Conservation (phyloP, 805 yeast species). For the Aciculoconidium aculeatum region DNA sequence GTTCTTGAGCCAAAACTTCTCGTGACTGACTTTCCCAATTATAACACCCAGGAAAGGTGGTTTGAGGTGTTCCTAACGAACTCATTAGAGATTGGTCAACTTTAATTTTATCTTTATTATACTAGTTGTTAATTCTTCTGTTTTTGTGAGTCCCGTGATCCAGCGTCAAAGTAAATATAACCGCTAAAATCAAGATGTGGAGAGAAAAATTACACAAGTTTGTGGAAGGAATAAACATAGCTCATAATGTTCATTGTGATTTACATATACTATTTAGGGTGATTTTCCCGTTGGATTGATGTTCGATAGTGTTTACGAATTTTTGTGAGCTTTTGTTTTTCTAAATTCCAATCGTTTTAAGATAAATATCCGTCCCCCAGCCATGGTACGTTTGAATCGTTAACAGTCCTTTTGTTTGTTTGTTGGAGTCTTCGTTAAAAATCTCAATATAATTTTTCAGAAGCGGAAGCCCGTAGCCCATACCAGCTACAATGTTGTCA, state of each 20-base stretch:
- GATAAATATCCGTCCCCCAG: constrained; percentile 42
- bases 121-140: too few relatives aligned
- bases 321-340: too few relatives aligned
- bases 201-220: too few relatives aligned
- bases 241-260: too few relatives aligned
- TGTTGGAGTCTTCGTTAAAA: constrained; percentile 21
- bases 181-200: too few relatives aligned
- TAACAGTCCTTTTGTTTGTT: constrained; percentile 32
- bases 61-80: constrained; percentile 2
- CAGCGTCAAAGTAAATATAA: too few relatives aligned
- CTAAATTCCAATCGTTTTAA: constrained; percentile 31
- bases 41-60: constrained; percentile 3
- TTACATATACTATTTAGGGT: too few relatives aligned
- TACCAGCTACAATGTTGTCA: constrained; percentile 76
- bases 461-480: constrained; percentile 93
- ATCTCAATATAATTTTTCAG: constrained; percentile 46
- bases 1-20: constrained; percentile 2
- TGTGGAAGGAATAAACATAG: too few relatives aligned
- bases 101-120: too few relatives aligned
- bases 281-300: too few relatives aligned
- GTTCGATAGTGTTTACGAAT: too few relatives aligned
- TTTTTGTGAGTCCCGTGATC: too few relatives aligned
- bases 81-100: background rate
- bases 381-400: constrained; percentile 37
- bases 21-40: background rate